These are phyloP conservation scores for Aspergillus sclerotioniger DNA, from an alignment of 495 filamentous ascomycete species.

Conservation along the genomic window DNA sequence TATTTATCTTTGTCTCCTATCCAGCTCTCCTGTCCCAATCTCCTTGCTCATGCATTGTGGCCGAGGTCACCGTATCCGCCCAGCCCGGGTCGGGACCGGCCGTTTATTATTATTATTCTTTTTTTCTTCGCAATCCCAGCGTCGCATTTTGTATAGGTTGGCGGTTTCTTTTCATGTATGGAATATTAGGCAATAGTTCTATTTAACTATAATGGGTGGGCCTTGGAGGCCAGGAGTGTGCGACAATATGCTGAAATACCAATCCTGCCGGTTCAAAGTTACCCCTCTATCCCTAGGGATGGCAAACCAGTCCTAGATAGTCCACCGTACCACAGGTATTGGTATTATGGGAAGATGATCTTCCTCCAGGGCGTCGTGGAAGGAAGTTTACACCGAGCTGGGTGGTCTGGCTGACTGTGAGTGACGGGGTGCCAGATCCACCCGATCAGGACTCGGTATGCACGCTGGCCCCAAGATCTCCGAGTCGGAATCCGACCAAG, in stretches of 20 bases:
- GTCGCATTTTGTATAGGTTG: conserved; percentile 18
- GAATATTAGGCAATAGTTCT: conserved; percentile 13
- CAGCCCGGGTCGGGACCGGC: too few relatives aligned
- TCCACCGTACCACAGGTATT: too few relatives aligned
- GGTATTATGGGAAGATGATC: too few relatives aligned
- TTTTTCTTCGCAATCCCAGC: background rate
- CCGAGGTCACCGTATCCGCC: too few relatives aligned
- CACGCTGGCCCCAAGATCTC: too few relatives aligned
- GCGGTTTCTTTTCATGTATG: conserved; percentile 19
- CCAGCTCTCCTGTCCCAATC: background rate
- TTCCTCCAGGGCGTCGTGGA: too few relatives aligned
- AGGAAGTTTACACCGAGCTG: too few relatives aligned
- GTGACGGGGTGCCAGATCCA: background rate
- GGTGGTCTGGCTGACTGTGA: background rate
- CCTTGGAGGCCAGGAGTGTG: background rate
- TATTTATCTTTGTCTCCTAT: background rate
- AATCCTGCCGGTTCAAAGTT: too few relatives aligned
- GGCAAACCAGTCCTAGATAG: too few relatives aligned
- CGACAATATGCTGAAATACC: background rate
- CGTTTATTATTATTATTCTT: background rate
- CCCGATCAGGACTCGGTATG: too few relatives aligned
- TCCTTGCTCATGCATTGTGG: background rate
- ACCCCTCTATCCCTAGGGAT: too few relatives aligned
- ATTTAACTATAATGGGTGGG: conserved; percentile 8
- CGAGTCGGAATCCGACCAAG: too few relatives aligned